A percentile compares a stretch with the other conserved stretches of the same genome.
These are phyloP conservation scores for Alternaria sp. DNA, from an alignment of 2,329 filamentous ascomycete species.

Conservation along the genomic window DNA sequence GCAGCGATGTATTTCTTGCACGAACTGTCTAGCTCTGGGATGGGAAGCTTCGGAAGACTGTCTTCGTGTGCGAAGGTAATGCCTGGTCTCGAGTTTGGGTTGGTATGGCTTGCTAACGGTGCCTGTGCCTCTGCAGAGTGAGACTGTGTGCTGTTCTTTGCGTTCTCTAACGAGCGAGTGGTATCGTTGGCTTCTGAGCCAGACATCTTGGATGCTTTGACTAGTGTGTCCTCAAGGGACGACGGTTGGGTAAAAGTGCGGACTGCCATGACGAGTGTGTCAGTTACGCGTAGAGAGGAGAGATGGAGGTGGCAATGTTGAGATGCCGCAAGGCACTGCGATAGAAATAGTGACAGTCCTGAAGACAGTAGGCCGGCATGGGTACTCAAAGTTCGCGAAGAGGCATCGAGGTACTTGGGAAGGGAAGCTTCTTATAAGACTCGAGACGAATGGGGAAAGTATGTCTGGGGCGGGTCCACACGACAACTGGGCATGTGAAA, in stretches of 20 bases:
- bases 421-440: conserved; percentile 40
- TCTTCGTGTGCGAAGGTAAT: conserved; percentile 92
- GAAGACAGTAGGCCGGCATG: conserved; percentile 82
- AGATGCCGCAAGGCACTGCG: conserved; percentile 87
- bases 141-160: conserved; percentile 62
- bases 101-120: conserved; percentile 58
- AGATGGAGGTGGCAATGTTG: conserved; percentile 81
- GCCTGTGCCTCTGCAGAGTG: conserved; percentile 58
- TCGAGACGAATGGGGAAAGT: conserved; percentile 46
- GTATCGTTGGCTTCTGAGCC: conserved; percentile 48
- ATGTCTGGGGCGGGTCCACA: conserved; percentile 27
- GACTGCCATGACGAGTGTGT: conserved; percentile 69
- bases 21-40: conserved; percentile 83
- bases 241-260: conserved; percentile 76
- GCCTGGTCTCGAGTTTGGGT: conserved; percentile 68
- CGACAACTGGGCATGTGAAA: conserved; percentile 46
- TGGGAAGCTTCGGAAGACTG: conserved; percentile 87
- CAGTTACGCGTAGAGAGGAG: conserved; percentile 73
- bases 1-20: conserved; percentile 81
- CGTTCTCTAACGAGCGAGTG: conserved; percentile 57
- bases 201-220: conserved; percentile 50
- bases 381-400: conserved; percentile 32
- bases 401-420: conserved; percentile 18
- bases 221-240: conserved; percentile 75
- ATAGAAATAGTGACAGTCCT: conserved; percentile 94